Evolutionary conservation across 2,329 filamentous ascomycete species (phyloP).

Genomic region (Beauveria varroae): DNA sequence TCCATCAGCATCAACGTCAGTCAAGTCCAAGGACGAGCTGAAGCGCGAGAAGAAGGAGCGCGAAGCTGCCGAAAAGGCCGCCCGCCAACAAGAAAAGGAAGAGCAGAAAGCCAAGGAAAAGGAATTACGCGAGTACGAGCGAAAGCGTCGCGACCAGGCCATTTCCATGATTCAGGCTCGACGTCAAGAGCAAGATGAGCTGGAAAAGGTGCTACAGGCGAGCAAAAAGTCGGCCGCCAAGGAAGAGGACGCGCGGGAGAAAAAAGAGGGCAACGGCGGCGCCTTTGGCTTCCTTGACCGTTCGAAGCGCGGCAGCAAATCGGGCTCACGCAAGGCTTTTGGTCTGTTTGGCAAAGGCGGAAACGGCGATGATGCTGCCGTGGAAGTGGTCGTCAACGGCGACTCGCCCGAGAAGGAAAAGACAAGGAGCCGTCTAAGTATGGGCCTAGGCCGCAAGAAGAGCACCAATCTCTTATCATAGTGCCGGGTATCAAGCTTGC

Average conservation of each 20-base stretch:
- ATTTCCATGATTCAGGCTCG: slow-evolving; percentile 43
- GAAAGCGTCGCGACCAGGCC: slow-evolving; percentile 43
- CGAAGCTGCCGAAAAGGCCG: slow-evolving; percentile 48
- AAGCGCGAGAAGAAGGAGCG: slow-evolving; percentile 63
- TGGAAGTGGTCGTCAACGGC: slow-evolving; percentile 17
- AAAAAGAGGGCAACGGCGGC: slow-evolving; percentile 32
- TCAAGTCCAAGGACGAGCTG: slow-evolving; percentile 51
- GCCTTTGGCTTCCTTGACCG: slow-evolving; percentile 50
- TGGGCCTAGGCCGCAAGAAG: slow-evolving; percentile 64
- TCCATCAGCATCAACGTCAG: slow-evolving; percentile 11
- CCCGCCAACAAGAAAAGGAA: slow-evolving; percentile 45
- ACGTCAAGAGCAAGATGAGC: slow-evolving; percentile 53
- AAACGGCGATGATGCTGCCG: slow-evolving; percentile 20
- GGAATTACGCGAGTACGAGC: slow-evolving; percentile 30
- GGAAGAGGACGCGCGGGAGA: slow-evolving; percentile 35
- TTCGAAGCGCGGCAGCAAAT: slow-evolving; percentile 66
- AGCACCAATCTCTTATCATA: slow-evolving; percentile 40
- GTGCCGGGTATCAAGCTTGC: not conserved
- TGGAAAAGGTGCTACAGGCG: slow-evolving; percentile 56
- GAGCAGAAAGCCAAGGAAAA: slow-evolving; percentile 33
- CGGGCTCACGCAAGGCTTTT: slow-evolving; percentile 69
- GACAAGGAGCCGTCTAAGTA: slow-evolving; percentile 60
- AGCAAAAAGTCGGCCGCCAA: slow-evolving; percentile 57
- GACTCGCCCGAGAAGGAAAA: slow-evolving; percentile 35
- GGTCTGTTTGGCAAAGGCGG: slow-evolving; percentile 52